Evolutionary conservation across 2,329 filamentous ascomycete species (phyloP).

Genomic region (Microsporum audouinii): DNA sequence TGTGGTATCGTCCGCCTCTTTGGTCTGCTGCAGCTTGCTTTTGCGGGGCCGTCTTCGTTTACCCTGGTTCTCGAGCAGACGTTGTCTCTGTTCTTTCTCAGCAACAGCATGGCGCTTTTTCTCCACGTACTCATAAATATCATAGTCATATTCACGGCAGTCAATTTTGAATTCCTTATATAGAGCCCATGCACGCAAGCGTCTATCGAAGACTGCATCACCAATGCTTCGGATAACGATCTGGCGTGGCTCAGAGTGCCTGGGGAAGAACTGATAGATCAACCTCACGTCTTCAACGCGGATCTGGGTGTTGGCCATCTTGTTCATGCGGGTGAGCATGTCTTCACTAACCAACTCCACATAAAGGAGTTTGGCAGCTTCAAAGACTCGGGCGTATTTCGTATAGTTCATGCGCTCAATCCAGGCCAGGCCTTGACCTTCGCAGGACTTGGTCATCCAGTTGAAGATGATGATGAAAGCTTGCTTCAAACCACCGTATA

Average conservation of each 20-base stretch:
- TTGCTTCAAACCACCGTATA: conserved; percentile 9
- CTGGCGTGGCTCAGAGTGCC: conserved; percentile 8
- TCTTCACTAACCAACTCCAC: conserved; percentile 5
- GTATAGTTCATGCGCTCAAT: conserved; percentile 12
- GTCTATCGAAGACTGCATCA: conserved; percentile 12
- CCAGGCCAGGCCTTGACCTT: background rate
- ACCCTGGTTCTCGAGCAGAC: background rate
- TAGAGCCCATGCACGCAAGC: conserved; percentile 10
- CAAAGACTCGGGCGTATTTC: conserved; percentile 12
- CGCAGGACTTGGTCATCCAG: conserved; percentile 13
- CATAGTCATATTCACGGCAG: conserved; percentile 12
- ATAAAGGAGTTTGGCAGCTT: conserved; percentile 11
- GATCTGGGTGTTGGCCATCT: conserved; percentile 11
- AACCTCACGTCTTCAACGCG: conserved; percentile 10
- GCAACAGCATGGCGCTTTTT: background rate
- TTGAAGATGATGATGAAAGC: conserved; percentile 9
- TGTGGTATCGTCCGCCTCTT: background rate
- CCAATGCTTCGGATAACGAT: conserved; percentile 15
- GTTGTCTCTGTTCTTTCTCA: conserved; percentile 2
- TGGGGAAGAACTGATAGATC: conserved; percentile 11
- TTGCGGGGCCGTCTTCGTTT: background rate
- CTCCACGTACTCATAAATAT: conserved; percentile 12
- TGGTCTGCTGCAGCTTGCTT: background rate
- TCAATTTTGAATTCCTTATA: conserved; percentile 13
- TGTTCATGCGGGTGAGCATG: conserved; percentile 13